Evolutionary conservation across 768 basidiomycete species (phyloP), one percentile per base, ranked within the genome.

Genomic region (Mrakia gelida): DNA sequence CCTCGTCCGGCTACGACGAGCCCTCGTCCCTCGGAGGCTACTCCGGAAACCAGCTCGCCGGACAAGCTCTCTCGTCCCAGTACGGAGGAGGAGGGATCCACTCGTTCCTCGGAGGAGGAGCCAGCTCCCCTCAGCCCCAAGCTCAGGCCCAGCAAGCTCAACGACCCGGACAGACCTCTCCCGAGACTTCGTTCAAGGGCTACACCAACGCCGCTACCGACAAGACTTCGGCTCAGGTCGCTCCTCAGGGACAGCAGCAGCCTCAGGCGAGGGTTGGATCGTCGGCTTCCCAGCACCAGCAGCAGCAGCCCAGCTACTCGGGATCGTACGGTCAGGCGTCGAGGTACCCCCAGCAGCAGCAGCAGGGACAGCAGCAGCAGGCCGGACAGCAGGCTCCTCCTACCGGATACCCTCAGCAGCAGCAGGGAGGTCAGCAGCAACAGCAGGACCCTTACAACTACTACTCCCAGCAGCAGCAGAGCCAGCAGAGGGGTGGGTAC

Each of bases 91-190:
- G 77, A 28, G 78, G 78, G 11, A 75, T 79, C 68, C 78, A 79
- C 73, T 79, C 78, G 67, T 79, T 79, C 73, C 78, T 79, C 54
- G 78, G 78, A 16, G 78, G 78, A 63, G 78, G 78, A 63, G 67
- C 75, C 49, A 41, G 62, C 26, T 71, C 77, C 28, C 77, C 77
- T 63, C 77, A 78, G 71, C 62, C 63, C n/a, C 62, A 63, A 32
- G 61, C 74, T 54, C 81, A 81, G 68, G 65, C 68, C 43, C 54
- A 52, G 41, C 34, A 28, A 5, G 45, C 73, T 70, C 78, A 59
- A 59, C 59, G 78, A 61, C 78, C 73, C 10, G 73, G 73, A 23
- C 77, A 79, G 67, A 63, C 49, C 38, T 79, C 78, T 41, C 78
- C 78, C 54, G 78, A 79, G 72, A 65, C 63, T 13, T 70, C 78